Base-by-base conservation (phyloP, 2,329 filamentous ascomycete genomes). In the Tolypocladium capitatum region DNA sequence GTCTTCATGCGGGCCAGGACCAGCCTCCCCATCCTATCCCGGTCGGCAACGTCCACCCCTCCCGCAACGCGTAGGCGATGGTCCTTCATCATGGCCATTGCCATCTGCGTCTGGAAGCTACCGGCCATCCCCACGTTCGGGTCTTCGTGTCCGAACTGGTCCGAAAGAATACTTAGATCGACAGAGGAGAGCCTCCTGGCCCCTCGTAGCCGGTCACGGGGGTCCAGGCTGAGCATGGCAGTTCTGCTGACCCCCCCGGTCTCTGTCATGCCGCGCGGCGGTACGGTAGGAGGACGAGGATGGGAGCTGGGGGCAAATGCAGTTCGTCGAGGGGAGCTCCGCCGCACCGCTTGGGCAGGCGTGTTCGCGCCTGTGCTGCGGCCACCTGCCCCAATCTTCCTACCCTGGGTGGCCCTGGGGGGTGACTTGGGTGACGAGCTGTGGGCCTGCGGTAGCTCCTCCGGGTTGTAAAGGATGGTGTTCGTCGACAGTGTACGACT, bases 1-100 rank as follows among this genome's bases (percentile, higher is more conserved):
- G 84, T 91, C 63, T 92, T 92, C 88, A 96, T 96, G 32, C 88
- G 75, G 9, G 88, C 87, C 42, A 96, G 71, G 65, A 96, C 84
- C 42, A 95, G 75, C 48, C 87, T 78, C 55, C 83, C 81, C 76
- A 90, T 84, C 36, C 85, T 78, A 58, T 86, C 83, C 24, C 63
- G 78, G 73, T 71, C 69, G 47, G 60, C 64, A 4, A 61, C 49
- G 43, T 70, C 66, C 31, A 56, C 54, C 35, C 61, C 62, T 31
- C 62, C 67, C 31, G 62, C 60, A 18, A 62, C 66, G 56, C 75
- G 76, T 46, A 81, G 64, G 20, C 77, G 78, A 14, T 61, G 66
- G 38, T 72, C 66, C 62, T 73, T 72, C 57, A 81, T 81, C 45
- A 80, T 77, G 0, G 82, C 83, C 68, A 84, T 80, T 9, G 79